These are phyloP conservation scores for Fusarium graminum DNA, from an alignment of 2,329 filamentous ascomycete species.

Conservation along the genomic window DNA sequence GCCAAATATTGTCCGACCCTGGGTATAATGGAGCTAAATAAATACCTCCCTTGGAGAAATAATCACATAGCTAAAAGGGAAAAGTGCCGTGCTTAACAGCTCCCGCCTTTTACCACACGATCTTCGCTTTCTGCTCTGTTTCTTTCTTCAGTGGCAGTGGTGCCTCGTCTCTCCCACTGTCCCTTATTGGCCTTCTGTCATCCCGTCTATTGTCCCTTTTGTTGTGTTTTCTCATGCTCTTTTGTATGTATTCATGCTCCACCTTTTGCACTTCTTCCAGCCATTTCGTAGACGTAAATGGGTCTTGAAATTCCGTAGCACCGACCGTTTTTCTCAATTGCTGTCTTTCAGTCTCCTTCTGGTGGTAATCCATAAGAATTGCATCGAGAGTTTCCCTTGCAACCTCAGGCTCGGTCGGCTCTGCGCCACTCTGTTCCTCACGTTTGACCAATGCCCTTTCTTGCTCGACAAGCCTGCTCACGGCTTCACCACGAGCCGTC, in stretches of 20 bases:
- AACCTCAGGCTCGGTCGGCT: slow-evolving; percentile 10
- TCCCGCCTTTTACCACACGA: neutral
- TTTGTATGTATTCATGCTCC: slow-evolving; percentile 1
- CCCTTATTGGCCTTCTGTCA: neutral
- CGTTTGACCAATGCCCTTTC: slow-evolving; percentile 53
- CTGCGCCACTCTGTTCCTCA: slow-evolving; percentile 31
- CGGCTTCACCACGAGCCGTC: slow-evolving; percentile 57
- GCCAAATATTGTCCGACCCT: neutral
- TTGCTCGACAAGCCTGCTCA: slow-evolving; percentile 57
- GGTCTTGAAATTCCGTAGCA: slow-evolving; percentile 17
- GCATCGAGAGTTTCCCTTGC: slow-evolving; percentile 24
- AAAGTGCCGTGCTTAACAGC: neutral
- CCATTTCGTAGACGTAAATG: slow-evolving; percentile 27
- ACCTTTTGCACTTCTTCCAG: slow-evolving; percentile 1
- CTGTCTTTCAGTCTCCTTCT: slow-evolving; percentile 11
- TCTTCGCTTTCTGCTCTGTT: neutral
- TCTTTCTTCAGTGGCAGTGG: neutral
- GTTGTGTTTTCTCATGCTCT: neutral
- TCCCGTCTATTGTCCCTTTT: neutral
- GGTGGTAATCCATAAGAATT: slow-evolving; percentile 28
- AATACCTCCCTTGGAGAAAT: neutral
- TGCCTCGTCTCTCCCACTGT: neutral
- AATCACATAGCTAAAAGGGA: neutral
- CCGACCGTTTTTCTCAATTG: neutral
- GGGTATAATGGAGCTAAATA: slow-evolving; percentile 27